Evolutionary conservation across 1,284 basidiomycete genomes (phyloP), one percentile per base, ranked within the genome.

Genomic region (Volvariella surrecta): DNA sequence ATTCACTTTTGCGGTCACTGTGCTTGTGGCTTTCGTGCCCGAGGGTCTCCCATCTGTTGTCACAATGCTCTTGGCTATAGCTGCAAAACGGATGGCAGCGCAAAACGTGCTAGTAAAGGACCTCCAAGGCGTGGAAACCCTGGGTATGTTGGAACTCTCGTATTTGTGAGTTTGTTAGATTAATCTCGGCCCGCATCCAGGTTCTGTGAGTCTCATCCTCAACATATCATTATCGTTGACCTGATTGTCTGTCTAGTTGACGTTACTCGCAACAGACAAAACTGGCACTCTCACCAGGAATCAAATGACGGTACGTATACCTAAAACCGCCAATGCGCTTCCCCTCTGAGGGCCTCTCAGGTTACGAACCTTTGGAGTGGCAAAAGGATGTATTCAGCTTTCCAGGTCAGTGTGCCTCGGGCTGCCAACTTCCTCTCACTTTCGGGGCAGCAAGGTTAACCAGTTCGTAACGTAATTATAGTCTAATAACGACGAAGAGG

Each of bases 251-350:
- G 10, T 39, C 47, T 42, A 76, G 73, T 58, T 82, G 40, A 82
- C 79, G 0, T 67, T 84, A 17, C 62, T 85, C 16, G 80, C 80
- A 15, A 83, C 82, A 3, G 82, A 86, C 57, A 86, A 86, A 61
- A 87, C 82, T 1, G 83, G 82, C 7, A 87, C 83, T 7, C 61
- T 87, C 39, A 87, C 83, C 9, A 63, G 76, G 38, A 85, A 85
- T 57, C 77, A 82, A 53, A 84, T 84, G 81, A 80, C 79, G 6
- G 80, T 77, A 47, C 48, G 64, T 39, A 19, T 15, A 6, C n/a
- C 34, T 34, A 1, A 18, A 24, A 21, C n/a, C 13, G 44, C 43
- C 3, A 28, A 21, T 18, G 16, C 17, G 18, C 4, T 18, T 13
- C 2, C 19, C 31, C 40, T 49, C 22, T 28, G 24, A 28, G 11